Conservation (phyloP, 306 rosid species). For the Cucurbita argyrosperma region DNA sequence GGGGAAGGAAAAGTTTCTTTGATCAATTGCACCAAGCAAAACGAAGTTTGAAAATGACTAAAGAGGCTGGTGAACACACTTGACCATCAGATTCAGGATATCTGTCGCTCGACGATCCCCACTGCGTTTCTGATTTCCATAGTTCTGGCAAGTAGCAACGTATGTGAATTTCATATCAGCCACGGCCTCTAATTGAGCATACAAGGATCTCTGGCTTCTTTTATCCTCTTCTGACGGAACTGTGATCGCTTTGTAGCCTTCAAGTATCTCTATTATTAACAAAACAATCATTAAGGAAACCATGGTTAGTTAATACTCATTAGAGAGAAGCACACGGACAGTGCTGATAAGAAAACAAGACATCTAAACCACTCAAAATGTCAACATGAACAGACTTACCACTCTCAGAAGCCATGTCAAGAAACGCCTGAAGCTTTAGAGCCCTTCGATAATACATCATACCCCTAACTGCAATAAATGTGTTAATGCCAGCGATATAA, state of each 20-base stretch:
- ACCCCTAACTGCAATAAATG: slow-evolving; percentile 65
- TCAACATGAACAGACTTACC: slow-evolving; percentile 34
- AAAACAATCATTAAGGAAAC: slow-evolving; percentile 3
- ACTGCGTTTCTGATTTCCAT: slow-evolving; percentile 87
- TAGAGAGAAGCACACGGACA: neutral
- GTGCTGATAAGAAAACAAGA: neutral
- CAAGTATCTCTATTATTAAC: slow-evolving; percentile 60
- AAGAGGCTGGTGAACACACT: slow-evolving; percentile 50
- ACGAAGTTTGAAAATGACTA: slow-evolving; percentile 8
- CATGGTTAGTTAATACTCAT: neutral
- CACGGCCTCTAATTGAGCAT: slow-evolving; percentile 80
- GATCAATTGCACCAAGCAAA: slow-evolving; percentile 9
- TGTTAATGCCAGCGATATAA: slow-evolving; percentile 8
- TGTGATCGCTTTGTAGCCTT: slow-evolving; percentile 78
- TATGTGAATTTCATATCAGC: slow-evolving; percentile 96
- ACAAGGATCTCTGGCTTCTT: slow-evolving; percentile 78
- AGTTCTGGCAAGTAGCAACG: slow-evolving; percentile 89
- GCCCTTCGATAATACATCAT: slow-evolving; percentile 98
- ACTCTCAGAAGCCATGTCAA: slow-evolving; percentile 81
- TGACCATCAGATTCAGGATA: slow-evolving; percentile 89
- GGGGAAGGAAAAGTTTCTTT: slow-evolving; percentile 9
- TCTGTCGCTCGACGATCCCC: slow-evolving; percentile 98
- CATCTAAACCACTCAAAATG: neutral
- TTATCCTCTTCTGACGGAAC: slow-evolving; percentile 81
- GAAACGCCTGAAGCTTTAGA: slow-evolving; percentile 95